These are phyloP conservation scores for Pyrenula massariospora DNA, from an alignment of 495 filamentous ascomycete species.

Conservation along the genomic window DNA sequence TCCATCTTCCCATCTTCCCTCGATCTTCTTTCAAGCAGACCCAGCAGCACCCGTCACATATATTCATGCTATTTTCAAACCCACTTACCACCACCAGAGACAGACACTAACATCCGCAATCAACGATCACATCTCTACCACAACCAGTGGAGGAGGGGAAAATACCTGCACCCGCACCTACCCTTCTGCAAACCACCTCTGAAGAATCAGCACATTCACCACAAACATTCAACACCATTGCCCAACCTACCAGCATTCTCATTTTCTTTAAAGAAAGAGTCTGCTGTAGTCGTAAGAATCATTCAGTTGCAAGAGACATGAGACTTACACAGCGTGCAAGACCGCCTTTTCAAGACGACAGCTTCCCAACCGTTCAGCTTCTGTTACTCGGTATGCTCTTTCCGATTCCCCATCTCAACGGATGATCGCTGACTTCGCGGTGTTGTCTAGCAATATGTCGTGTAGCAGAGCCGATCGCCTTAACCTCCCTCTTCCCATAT, in stretches of 20 bases:
- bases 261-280: background rate
- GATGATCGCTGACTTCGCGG: too few relatives aligned
- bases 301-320: constrained; percentile 15
- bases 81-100: background rate
- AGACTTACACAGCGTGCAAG: constrained; percentile 39
- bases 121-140: background rate
- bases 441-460: constrained; percentile 51
- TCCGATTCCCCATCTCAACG: too few relatives aligned
- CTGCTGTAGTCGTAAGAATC: background rate
- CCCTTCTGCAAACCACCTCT: background rate
- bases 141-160: background rate
- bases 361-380: constrained; percentile 66
- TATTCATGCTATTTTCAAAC: background rate
- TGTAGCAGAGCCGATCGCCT: constrained; percentile 77
- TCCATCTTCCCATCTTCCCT: too few relatives aligned
- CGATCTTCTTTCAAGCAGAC: too few relatives aligned
- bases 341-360: constrained; percentile 24
- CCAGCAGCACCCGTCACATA: too few relatives aligned
- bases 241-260: background rate
- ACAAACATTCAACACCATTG: background rate
- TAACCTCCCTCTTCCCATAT: constrained; percentile 82
- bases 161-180: background rate
- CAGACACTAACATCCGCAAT: background rate
- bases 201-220: background rate
- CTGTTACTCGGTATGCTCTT: constrained; percentile 54